A percentile compares a stretch with the other conserved stretches of the same genome.
Evolutionary conservation across 179 eudicot genomes (phyloP).

Genomic region (Sideroxylon spinosum): DNA sequence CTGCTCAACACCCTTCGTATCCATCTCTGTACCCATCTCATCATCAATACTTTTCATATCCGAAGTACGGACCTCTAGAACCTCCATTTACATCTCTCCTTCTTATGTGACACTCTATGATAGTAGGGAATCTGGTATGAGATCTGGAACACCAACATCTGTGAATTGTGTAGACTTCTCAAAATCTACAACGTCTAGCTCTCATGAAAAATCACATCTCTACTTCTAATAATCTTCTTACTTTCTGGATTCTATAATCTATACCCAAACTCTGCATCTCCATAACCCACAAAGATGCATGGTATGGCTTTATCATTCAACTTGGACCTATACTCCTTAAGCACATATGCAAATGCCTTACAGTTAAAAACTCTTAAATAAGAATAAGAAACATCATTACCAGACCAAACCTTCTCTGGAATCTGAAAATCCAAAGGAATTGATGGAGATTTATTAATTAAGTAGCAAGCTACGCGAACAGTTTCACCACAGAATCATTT

Average conservation of each 20-base stretch:
- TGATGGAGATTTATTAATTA: neutral
- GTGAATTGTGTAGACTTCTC: neutral
- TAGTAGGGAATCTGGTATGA: neutral
- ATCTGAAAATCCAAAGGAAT: neutral
- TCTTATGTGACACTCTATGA: neutral
- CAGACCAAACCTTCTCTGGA: too few species aligned
- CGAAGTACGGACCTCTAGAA: neutral
- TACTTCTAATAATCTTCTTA: neutral
- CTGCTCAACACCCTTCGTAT: neutral
- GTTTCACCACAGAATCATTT: too few species aligned
- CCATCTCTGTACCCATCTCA: too few species aligned
- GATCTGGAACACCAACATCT: neutral
- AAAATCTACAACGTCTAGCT: neutral
- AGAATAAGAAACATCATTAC: neutral
- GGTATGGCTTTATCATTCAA: too few species aligned
- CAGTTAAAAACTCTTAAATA: neutral
- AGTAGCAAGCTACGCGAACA: neutral
- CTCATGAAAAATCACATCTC: neutral
- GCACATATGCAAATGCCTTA: neutral
- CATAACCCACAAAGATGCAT: neutral
- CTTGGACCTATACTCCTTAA: neutral
- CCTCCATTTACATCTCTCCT: neutral
- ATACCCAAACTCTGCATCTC: neutral
- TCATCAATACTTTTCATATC: neutral
- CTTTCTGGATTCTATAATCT: neutral